A percentile compares a stretch with the other conserved stretches of the same genome.
These are phyloP conservation scores for Aspergillus sojae DNA, from an alignment of 2,329 filamentous ascomycete genomes.

Conservation along the genomic window DNA sequence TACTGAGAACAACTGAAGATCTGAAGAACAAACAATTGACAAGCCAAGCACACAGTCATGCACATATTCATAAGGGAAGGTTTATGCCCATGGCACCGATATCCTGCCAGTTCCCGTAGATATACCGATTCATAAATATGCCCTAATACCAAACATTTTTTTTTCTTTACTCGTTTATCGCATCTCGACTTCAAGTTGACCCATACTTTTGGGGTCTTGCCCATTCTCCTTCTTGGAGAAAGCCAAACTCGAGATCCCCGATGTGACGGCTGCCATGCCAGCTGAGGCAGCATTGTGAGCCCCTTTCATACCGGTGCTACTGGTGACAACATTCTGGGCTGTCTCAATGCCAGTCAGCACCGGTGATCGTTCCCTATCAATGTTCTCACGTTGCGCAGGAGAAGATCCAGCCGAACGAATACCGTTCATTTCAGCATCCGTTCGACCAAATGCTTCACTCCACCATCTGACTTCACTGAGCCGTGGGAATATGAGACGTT, in stretches of 20 bases:
- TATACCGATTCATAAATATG: constrained; percentile 10
- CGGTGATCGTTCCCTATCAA: constrained; percentile 45
- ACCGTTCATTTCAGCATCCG: constrained; percentile 91
- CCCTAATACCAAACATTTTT: neutral
- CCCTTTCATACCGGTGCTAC: constrained; percentile 35
- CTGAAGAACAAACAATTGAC: neutral
- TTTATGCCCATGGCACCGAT: neutral
- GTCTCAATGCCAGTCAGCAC: constrained; percentile 64
- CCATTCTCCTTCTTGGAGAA: constrained; percentile 38
- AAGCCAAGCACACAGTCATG: neutral
- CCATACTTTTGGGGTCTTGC: constrained; percentile 27
- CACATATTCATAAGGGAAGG: neutral
- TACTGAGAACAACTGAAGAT: neutral
- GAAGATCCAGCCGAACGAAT: constrained; percentile 55
- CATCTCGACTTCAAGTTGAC: constrained; percentile 55
- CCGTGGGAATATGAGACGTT: constrained; percentile 80
- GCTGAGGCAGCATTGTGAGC: constrained; percentile 32
- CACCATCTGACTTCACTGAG: constrained; percentile 87
- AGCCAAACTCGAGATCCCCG: constrained; percentile 49
- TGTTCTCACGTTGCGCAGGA: constrained; percentile 32
- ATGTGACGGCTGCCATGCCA: constrained; percentile 47
- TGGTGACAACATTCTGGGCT: constrained; percentile 57
- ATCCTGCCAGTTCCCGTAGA: constrained; percentile 5
- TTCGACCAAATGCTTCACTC: constrained; percentile 82
- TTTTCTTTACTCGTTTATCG: constrained; percentile 33